Evolutionary conservation across 106 monocot species (phyloP).

Genomic region (Acorus gramineus): DNA sequence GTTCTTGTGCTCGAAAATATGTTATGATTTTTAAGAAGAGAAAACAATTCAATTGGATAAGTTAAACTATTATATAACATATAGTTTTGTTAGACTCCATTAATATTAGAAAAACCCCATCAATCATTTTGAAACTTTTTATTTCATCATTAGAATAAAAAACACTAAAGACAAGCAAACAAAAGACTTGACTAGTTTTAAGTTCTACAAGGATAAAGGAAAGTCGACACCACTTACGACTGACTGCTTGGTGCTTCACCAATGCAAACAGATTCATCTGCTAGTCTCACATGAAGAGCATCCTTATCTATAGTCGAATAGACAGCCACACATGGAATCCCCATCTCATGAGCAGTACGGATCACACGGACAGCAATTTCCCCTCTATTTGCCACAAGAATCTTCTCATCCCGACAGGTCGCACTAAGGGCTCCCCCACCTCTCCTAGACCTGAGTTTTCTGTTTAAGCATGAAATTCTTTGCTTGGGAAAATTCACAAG

Average conservation of each 20-base stretch:
- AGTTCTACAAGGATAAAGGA: neutral
- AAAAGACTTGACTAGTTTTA: neutral
- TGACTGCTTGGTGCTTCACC: slow-evolving; percentile 95
- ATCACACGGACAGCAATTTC: slow-evolving; percentile 93
- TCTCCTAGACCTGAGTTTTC: slow-evolving; percentile 21
- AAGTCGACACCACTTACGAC: slow-evolving; percentile 51
- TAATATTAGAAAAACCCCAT: too few relatives aligned
- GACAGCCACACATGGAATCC: slow-evolving; percentile 92
- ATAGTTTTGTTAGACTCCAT: too few relatives aligned
- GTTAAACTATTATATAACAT: too few relatives aligned
- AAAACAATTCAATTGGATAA: too few relatives aligned
- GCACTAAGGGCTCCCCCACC: slow-evolving; percentile 45
- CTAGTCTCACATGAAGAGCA: slow-evolving; percentile 83
- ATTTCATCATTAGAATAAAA: too few relatives aligned
- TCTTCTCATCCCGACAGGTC: slow-evolving; percentile 65
- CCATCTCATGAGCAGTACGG: slow-evolving; percentile 95
- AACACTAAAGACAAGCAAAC: too few relatives aligned
- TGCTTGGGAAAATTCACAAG: slow-evolving; percentile 37
- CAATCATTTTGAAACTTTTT: too few relatives aligned
- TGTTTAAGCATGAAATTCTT: slow-evolving; percentile 7
- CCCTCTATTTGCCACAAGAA: slow-evolving; percentile 89
- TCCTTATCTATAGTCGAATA: slow-evolving; percentile 87
- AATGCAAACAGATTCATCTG: slow-evolving; percentile 89
- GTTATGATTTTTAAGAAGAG: too few relatives aligned
- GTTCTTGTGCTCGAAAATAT: too few relatives aligned